These are phyloP conservation scores for Eucalyptus marginata DNA, from an alignment of 345 rosid genomes.

Conservation along the genomic window DNA sequence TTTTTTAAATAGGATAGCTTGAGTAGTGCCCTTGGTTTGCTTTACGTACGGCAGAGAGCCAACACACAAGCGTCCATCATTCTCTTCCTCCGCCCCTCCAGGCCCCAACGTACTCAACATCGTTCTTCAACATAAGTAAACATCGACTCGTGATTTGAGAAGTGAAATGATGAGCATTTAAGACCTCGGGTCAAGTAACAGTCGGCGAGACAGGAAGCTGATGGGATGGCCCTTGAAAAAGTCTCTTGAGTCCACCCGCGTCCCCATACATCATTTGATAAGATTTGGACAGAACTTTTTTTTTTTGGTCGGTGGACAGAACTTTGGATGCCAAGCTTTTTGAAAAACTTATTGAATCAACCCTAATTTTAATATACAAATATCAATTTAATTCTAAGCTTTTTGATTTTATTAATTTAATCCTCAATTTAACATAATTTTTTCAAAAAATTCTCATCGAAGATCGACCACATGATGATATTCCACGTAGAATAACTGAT, in stretches of 20 bases:
- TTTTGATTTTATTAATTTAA: too few relatives aligned
- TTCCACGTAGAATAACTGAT: accelerated
- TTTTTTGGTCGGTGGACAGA: background rate
- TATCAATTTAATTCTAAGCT: accelerated
- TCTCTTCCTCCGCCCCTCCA: too few relatives aligned
- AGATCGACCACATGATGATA: too few relatives aligned
- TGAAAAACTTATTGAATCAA: background rate
- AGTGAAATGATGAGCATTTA: background rate
- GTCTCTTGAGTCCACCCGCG: background rate
- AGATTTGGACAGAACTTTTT: background rate
- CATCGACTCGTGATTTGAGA: background rate
- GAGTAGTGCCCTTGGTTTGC: too few relatives aligned
- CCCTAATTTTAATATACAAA: too few relatives aligned
- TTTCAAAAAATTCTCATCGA: too few relatives aligned
- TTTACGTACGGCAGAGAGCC: too few relatives aligned
- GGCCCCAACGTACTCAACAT: background rate
- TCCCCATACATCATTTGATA: background rate
- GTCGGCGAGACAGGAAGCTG: background rate
- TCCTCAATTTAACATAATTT: background rate
- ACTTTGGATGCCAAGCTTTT: background rate
- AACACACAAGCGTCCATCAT: too few relatives aligned
- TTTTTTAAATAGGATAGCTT: background rate
- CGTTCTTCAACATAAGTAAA: too few relatives aligned
- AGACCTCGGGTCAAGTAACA: background rate
- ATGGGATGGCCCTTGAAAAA: background rate